Evolutionary conservation across 2,329 filamentous ascomycete genomes (phyloP).

Genomic region (Trichoderma afroharzianum): DNA sequence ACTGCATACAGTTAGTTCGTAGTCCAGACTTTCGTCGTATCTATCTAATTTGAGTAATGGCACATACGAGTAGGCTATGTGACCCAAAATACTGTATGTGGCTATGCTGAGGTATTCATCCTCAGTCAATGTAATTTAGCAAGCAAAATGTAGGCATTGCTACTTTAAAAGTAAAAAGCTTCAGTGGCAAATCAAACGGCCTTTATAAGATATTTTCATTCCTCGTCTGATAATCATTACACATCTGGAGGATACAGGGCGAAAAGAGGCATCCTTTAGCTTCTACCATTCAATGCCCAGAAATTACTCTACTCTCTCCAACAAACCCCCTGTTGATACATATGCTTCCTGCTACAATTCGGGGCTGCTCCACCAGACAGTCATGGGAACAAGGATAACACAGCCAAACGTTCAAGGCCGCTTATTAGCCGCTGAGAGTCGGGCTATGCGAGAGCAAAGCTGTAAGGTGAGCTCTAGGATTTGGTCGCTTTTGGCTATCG

Average conservation of each 20-base stretch:
- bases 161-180: neutral
- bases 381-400: neutral
- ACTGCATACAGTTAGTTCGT: neutral
- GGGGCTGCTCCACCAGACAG: neutral
- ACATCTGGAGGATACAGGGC: neutral
- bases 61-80: neutral
- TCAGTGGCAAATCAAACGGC: neutral
- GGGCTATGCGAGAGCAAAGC: slow-evolving; percentile 20
- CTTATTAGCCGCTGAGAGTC: neutral
- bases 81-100: neutral
- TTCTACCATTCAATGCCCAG: neutral
- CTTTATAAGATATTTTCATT: neutral
- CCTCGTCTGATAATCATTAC: neutral
- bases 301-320: neutral
- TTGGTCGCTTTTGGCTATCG: slow-evolving; percentile 39
- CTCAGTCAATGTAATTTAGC: neutral
- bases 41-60: neutral
- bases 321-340: neutral
- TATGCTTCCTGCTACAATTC: neutral
- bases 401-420: neutral
- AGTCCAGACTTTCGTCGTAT: neutral
- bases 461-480: slow-evolving; percentile 24
- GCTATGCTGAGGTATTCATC: neutral
- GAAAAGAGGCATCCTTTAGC: neutral
- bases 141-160: neutral